Base-by-base conservation (phyloP, 345 rosid species). In the Mangifera indica region DNA sequence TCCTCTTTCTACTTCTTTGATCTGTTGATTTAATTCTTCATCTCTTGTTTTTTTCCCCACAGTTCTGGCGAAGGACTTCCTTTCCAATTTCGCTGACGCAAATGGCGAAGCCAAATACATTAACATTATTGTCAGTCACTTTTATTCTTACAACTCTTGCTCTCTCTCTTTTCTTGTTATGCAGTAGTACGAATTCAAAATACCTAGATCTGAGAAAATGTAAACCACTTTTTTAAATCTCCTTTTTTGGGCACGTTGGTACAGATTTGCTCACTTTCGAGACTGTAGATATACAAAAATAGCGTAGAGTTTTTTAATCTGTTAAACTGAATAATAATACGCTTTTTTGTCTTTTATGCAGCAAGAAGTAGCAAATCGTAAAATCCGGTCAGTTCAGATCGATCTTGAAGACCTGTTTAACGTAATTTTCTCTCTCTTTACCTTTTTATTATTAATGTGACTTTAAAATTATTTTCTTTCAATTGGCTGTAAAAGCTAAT, bases 291-390 rank as follows among this genome's bases (percentile, higher is more conserved):
- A 6, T 37, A 5, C 42, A 37, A 37, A 5, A 37, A 7, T 37
- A 37, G 42, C 37, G 42, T 7, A 37, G 1, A 37, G 42, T 37
- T 37, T 37, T 29, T 37, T 37, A 37, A 37, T 37, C 10, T 37
- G 42, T 6, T 7, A 37, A 25, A 58, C 60, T 56, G 61, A 58
- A 25, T 10, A 58, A 10, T 62, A 37, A 34, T 61, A 37, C 37
- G 14, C 22, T 52, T 22, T 6, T n/a, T 52, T 60, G 32, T 75
- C 58, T 45, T 55, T 25, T 10, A 76, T 73, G 56, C 84, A 95
- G 99, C 98, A 89, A 91, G 92, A 92, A 55, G 96, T 89, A 29
- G 89, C 98, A 7, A 95, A 95, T 63, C 87, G 84, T 57, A 93
- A 85, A 87, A 76, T 62, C 75, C 91, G 91, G n/a, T 86, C 97